Evolutionary conservation across 2,329 filamentous ascomycete species (phyloP).

Genomic region (Cercospora canescens): DNA sequence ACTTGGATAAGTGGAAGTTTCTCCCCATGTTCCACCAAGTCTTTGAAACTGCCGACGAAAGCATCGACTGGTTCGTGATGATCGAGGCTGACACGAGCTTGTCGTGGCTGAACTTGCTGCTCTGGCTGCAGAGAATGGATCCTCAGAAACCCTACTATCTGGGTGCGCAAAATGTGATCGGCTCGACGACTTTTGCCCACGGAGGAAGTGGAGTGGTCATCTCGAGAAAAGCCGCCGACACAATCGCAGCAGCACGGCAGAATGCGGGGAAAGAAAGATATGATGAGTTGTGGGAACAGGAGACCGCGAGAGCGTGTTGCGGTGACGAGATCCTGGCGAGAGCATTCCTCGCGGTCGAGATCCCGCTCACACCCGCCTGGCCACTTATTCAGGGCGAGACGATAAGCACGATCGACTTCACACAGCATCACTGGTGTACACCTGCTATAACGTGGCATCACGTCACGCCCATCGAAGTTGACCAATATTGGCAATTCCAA

Average conservation of each 20-base stretch:
- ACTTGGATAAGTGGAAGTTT: slow-evolving; percentile 60
- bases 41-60: slow-evolving; percentile 46
- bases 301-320: slow-evolving; percentile 52
- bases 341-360: slow-evolving; percentile 47
- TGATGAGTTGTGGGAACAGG: slow-evolving; percentile 43
- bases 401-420: slow-evolving; percentile 44
- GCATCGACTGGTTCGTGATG: slow-evolving; percentile 58
- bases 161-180: slow-evolving; percentile 45
- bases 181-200: slow-evolving; percentile 43
- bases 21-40: slow-evolving; percentile 56
- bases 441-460: slow-evolving; percentile 43
- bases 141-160: slow-evolving; percentile 49
- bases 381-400: slow-evolving; percentile 49
- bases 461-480: slow-evolving; percentile 33
- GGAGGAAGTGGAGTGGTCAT: slow-evolving; percentile 48
- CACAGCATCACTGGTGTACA: slow-evolving; percentile 45
- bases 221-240: slow-evolving; percentile 43
- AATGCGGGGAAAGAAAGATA: slow-evolving; percentile 40
- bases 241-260: slow-evolving; percentile 40
- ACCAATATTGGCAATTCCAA: slow-evolving; percentile 36
- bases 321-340: slow-evolving; percentile 57
- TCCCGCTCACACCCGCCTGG: slow-evolving; percentile 46
- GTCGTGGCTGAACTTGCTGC: slow-evolving; percentile 49
- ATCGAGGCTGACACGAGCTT: slow-evolving; percentile 58
- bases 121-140: slow-evolving; percentile 52